phyloP scores from a whole-genome alignment of 129 eudicot genomes.

The Escallonia herrerae region DNA sequence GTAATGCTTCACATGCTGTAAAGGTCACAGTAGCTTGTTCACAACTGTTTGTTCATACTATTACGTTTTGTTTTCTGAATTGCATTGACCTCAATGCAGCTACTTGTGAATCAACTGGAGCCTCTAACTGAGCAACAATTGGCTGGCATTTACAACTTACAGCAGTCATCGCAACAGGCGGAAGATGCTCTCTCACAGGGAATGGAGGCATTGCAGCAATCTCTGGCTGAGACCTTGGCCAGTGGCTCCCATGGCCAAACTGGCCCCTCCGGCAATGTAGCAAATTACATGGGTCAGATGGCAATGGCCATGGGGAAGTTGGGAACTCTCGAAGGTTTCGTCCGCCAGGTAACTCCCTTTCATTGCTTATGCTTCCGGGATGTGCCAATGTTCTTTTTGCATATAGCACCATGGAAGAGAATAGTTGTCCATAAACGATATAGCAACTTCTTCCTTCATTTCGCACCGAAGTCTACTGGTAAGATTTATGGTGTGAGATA shows the following conservation, averaged over 20 bases:
- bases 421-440: too few species aligned
- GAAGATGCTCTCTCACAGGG: constrained; percentile 71
- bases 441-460: too few species aligned
- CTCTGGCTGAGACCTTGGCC: constrained; percentile 55
- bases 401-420: too few species aligned
- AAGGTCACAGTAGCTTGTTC: too few species aligned
- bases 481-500: too few species aligned
- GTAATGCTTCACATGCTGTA: too few species aligned
- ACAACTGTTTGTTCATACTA: neutral
- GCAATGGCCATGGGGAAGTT: constrained; percentile 79
- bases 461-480: too few species aligned
- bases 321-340: constrained; percentile 62
- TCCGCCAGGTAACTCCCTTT: constrained; percentile 38
- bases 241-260: constrained; percentile 33
- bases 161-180: constrained; percentile 59
- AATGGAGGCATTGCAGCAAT: constrained; percentile 59
- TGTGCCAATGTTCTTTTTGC: too few species aligned
- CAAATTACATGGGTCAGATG: constrained; percentile 72
- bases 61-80: neutral
- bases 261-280: constrained; percentile 50
- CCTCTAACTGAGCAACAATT: constrained; percentile 61
- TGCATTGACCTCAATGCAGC: constrained; percentile 28
- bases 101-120: constrained; percentile 46
- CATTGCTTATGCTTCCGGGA: neutral
- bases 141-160: constrained; percentile 38